Evolutionary conservation across 805 yeast species (phyloP).

Genomic region (Sungouiella thailandica): DNA sequence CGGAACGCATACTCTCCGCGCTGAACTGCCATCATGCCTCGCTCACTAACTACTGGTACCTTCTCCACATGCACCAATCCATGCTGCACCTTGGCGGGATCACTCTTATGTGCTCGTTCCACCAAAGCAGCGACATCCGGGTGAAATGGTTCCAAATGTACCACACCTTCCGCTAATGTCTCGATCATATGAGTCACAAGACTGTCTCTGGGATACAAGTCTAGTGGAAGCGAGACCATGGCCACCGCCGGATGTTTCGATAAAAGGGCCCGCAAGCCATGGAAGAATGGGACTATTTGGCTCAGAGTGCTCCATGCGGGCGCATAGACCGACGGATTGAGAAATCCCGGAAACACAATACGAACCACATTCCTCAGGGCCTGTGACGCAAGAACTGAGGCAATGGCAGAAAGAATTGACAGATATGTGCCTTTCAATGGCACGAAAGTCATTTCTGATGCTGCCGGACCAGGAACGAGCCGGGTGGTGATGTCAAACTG

Average conservation of each 20-base stretch:
- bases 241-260: constrained; percentile 46
- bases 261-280: constrained; percentile 50
- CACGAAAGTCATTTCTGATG: constrained; percentile 56
- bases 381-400: constrained; percentile 27
- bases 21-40: constrained; percentile 75
- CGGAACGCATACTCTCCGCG: constrained; percentile 80
- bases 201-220: constrained; percentile 55
- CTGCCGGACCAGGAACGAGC: constrained; percentile 59
- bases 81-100: constrained; percentile 75
- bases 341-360: constrained; percentile 66
- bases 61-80: constrained; percentile 78
- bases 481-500: constrained; percentile 77
- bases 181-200: constrained; percentile 49
- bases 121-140: constrained; percentile 63
- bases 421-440: constrained; percentile 25
- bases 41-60: constrained; percentile 64
- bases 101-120: constrained; percentile 64
- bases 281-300: constrained; percentile 56
- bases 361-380: constrained; percentile 50
- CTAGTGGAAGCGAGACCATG: constrained; percentile 55
- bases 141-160: constrained; percentile 77
- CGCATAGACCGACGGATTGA: constrained; percentile 72
- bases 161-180: constrained; percentile 56
- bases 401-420: constrained; percentile 37
- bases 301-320: constrained; percentile 43